Conservation (phyloP, 2,329 filamentous ascomycete species). For the Rugonectria rugulosa region DNA sequence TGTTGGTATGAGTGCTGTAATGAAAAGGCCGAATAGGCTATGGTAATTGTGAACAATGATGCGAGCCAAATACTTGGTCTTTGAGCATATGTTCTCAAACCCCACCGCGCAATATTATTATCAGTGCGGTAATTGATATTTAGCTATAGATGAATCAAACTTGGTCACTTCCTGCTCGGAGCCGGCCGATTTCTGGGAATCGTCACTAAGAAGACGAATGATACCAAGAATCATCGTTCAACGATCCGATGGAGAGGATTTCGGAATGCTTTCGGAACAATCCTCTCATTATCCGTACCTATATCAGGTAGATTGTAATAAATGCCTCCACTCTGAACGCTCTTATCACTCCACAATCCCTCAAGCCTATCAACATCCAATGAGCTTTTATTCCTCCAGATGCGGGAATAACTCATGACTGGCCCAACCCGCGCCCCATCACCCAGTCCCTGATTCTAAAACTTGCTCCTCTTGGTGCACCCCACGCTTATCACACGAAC, state of each 20-base stretch:
- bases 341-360: neutral
- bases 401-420: neutral
- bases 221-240: neutral
- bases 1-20: too few relatives aligned
- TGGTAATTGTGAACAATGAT: neutral
- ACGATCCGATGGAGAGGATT: neutral
- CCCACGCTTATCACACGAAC: constrained; percentile 1
- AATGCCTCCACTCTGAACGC: neutral
- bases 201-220: neutral
- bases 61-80: neutral
- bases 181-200: neutral
- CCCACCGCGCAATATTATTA: neutral
- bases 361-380: neutral
- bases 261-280: neutral
- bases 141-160: neutral
- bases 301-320: too few relatives aligned
- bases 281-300: neutral
- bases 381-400: neutral
- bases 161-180: neutral
- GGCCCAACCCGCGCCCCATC: neutral
- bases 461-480: neutral
- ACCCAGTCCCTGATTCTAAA: neutral
- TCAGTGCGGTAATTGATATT: neutral
- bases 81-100: neutral
- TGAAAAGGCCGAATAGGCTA: too few relatives aligned